Base-by-base conservation (phyloP, 331 rosid species). In the Cydonia oblonga region DNA sequence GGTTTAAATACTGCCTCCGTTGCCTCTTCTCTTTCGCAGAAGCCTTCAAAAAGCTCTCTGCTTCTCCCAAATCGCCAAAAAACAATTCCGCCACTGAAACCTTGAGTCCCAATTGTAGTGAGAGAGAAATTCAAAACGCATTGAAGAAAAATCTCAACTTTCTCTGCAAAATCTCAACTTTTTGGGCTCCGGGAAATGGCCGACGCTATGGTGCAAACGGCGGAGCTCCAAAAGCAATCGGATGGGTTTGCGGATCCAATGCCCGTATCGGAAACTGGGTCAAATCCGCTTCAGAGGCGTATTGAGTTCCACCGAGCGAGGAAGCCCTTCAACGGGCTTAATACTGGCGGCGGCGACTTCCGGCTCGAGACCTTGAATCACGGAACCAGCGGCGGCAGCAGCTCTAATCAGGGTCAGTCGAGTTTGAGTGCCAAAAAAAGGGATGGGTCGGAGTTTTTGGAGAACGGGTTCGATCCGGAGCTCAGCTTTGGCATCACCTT, bases 381-480 rank as follows among this genome's bases (percentile, higher is more conserved):
- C 40, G 75, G 75, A 9, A 35, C 14, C 23, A 19, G 62, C 38
- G 4, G 76, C 88, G 29, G 84, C 59, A 28, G 22, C 69, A 1
- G 86, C 6, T 60, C 81, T 5, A 56, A 18, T 68, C 32, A 54
- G 29, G 85, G 40, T 4, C 23, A 18, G 13, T 63, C 79, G 13
- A 66, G 35, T 18, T 22, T 71, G 10, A 73, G 76, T 1, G 72
- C 81, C 20, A 91, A 82, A 75, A 93, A 81, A 75, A 71, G 33
- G 2, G 98, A 87, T 30, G 87, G 53, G 63, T 81, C 92, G 5
- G 97, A 91, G 76, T 77, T 71, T 60, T 69, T 76, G n/a, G 97
- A 93, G 16, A 68, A 40, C 57, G 97, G 90, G 70, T 82, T 87
- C 81, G 97, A 93, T 86, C 96, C 96, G 25, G 98, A 93, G 85